Conservation (phyloP, 2,329 filamentous ascomycete species). For the Cyanodermella asteris region DNA sequence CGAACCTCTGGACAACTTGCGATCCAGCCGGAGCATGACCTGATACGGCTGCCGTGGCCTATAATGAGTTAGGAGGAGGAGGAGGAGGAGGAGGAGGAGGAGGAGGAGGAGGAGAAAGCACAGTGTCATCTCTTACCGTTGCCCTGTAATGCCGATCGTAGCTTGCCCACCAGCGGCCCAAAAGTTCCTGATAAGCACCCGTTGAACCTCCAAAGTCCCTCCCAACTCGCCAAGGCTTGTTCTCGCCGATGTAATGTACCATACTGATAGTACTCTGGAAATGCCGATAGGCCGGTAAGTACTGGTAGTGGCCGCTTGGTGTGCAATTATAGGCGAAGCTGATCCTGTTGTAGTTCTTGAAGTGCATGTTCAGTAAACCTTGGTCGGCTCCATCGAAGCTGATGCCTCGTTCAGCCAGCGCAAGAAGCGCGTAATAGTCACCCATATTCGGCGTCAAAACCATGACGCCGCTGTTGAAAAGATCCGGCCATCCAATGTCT, state of each 20-base stretch:
- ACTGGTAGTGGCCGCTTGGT: slow-evolving; percentile 90
- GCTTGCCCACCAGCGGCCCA: slow-evolving; percentile 80
- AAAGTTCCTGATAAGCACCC: slow-evolving; percentile 59
- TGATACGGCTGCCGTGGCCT: too few species aligned
- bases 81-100: too few species aligned
- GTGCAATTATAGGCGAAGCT: slow-evolving; percentile 97
- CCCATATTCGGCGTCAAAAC: slow-evolving; percentile 66
- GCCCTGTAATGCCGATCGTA: slow-evolving; percentile 66
- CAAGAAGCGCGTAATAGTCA: slow-evolving; percentile 67
- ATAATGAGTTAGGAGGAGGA: too few species aligned
- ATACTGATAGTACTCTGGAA: slow-evolving; percentile 76
- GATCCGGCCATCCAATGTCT: slow-evolving; percentile 93
- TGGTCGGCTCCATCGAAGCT: slow-evolving; percentile 97
- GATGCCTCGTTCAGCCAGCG: slow-evolving; percentile 65
- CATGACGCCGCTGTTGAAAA: slow-evolving; percentile 98
- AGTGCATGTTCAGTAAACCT: slow-evolving; percentile 87
- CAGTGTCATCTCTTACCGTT: too few species aligned
- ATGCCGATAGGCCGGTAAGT: slow-evolving; percentile 82
- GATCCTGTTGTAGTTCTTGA: slow-evolving; percentile 63
- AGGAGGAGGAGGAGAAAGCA: slow-evolving; percentile 4
- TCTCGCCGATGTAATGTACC: slow-evolving; percentile 80
- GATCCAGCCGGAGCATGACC: too few species aligned
- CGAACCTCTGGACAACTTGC: too few species aligned
- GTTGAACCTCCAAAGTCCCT: slow-evolving; percentile 31
- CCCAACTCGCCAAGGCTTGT: slow-evolving; percentile 70